Base-by-base conservation (phyloP, 2,329 filamentous ascomycete species). In the Aureobasidium sp. region DNA sequence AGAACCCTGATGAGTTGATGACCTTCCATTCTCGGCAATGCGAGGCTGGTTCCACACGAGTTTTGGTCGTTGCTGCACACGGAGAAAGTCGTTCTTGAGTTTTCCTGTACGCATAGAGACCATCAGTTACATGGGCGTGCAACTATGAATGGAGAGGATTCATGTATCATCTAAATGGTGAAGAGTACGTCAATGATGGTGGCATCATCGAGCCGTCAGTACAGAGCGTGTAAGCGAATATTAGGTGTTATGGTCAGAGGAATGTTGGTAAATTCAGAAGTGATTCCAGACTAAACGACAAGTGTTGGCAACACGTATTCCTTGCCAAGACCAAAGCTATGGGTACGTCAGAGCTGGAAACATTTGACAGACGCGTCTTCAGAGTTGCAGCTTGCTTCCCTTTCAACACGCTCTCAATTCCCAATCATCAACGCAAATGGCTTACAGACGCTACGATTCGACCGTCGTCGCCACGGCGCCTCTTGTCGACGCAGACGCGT, bases 401-500 rank as follows among this genome's bases (percentile, higher is more conserved):
- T 44, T 25, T 7, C 21, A 25, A 44, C 41, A 44, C 41, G 41
- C 41, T 44, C 21, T 4, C 9, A 37, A 37, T 16, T n/a, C n/a
- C 11, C 34, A 21, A 53, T 3, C 30, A 27, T 15, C 44, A 47
- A 29, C 45, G 41, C 41, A 39, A 36, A 59, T 59, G 57, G 44
- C 57, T 10, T 59, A 49, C 36, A 59, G 44, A 42, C 57, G 57
- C 36, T 50, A 59, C 45, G 57, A 59, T 15, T 42, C 57, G 34
- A 59, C 45, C 25, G 57, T 34, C 25, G 57, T 59, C 34, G 45
- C 36, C 36, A 50, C 57, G 37, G n/a, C 36, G 27, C 57, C 57
- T 9, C 25, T 50, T n/a, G 45, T 36, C 15, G 57, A 59, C 25
- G 57, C 44, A 47, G 57, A 59, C 34, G 36, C 44, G 34, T 36